Percentiles rank a stretch among this genome's conserved stretches.
These are phyloP conservation scores for Coemansia aciculifera DNA, from an alignment of 192 early-diverging fungal species.

Conservation along the genomic window DNA sequence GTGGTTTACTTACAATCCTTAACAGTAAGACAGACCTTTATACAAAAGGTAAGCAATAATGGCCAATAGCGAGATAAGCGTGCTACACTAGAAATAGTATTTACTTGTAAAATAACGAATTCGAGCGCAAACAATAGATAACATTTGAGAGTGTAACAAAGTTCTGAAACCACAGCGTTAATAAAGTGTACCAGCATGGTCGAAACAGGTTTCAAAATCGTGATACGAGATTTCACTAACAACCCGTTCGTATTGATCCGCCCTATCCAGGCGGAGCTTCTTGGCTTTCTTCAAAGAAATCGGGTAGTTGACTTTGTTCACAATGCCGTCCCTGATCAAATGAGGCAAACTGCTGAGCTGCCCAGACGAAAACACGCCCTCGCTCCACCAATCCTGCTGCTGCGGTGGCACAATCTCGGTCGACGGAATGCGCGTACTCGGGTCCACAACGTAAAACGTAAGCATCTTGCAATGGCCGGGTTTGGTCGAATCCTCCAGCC, in stretches of 20 bases:
- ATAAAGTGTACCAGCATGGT: neutral
- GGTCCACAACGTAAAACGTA: constrained; percentile 69
- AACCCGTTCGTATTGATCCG: constrained; percentile 32
- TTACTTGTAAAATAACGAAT: neutral
- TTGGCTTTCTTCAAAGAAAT: constrained; percentile 51
- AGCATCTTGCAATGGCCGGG: constrained; percentile 69
- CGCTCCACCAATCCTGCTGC: constrained; percentile 51
- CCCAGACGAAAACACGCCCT: neutral
- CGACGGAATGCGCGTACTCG: constrained; percentile 53
- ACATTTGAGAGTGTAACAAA: neutral
- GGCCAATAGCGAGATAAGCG: neutral
- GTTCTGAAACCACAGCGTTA: neutral
- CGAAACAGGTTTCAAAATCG: neutral
- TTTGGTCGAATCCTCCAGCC: constrained; percentile 58
- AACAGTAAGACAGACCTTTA: neutral
- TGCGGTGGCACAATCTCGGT: constrained; percentile 68
- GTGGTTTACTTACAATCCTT: neutral
- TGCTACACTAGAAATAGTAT: neutral
- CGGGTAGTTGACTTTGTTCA: constrained; percentile 21
- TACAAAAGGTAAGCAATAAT: neutral
- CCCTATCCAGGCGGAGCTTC: constrained; percentile 35
- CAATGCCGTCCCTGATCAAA: constrained; percentile 14
- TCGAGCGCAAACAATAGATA: neutral
- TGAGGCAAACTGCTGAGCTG: constrained; percentile 16
- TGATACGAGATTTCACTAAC: neutral